Evolutionary conservation across 345 rosid genomes (phyloP), one percentile per base, ranked within the genome.

Genomic region (Acer saccharum): DNA sequence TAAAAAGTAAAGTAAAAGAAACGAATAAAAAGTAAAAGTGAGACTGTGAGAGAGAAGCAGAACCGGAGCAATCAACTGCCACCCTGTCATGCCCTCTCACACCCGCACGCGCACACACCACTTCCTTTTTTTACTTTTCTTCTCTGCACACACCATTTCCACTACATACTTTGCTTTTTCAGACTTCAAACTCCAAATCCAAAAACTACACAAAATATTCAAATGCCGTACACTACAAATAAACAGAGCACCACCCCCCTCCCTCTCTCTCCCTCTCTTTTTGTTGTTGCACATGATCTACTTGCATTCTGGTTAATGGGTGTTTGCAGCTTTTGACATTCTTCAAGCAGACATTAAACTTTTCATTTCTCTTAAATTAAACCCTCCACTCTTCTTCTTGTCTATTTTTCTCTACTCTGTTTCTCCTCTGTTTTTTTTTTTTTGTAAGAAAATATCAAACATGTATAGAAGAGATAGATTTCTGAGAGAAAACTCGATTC

Each of bases 321-420:
- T 69, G 54, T 67, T 75, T 84, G 85, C 94, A 89, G 93, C 90
- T 90, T 90, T 90, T 89, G 94, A 82, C 90, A 66, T 81, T 84
- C 86, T 80, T 80, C 58, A 64, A 72, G 89, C 87, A 81, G 94
- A 90, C 94, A 91, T 27, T n/a, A 64, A 69, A 75, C 74, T 71
- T 60, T 29, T 60, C 23, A 6, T 11, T 80, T 52, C 16, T 8
- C 68, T 75, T 78, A 81, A 81, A 73, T 82, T 66, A 77, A 68
- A 66, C 60, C 75, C 54, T 35, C 77, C 72, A 3, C 18, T 67
- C 71, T 63, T 77, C 61, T 77, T 58, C 44, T 68, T 57, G 46
- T 54, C 52, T 69, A 52, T 69, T 65, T 20, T 10, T 21, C 13
- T 21, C 72, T 72, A 5, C 44, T 77, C 69, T 54, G 69, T 82